Base-by-base conservation (phyloP, 1,284 basidiomycete genomes). In the Sanguinoderma infundibulare region DNA sequence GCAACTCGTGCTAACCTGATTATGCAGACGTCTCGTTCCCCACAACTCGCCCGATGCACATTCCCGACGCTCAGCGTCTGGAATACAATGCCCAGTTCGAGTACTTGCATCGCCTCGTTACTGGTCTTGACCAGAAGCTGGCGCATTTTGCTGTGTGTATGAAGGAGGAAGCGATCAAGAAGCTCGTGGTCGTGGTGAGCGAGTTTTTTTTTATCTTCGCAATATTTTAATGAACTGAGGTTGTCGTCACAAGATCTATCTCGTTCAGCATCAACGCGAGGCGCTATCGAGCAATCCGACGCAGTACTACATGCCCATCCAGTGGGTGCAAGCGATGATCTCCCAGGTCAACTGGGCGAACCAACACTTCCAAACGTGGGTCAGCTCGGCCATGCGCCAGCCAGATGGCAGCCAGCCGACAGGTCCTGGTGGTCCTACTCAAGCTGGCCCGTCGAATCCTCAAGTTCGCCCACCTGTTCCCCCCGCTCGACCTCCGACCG, bases 51-150 rank as follows among this genome's bases (percentile, higher is more conserved):
- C 26, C 49, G 32, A 6, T 59, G 6, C 20, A 50, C 10, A 68
- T 90, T n/a, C 76, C 84, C 2, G 75, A 80, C 4, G 81, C 83
- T 0, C 84, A 86, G 61, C 78, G 83, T 39, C 57, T 74, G 39
- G 83, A 85, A 44, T 90, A 82, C 67, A 81, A 79, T 53, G 69
- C 69, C 24, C 49, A 81, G 4, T 75, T 91, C 32, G 84, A 86
- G 56, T 77, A 81, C 44, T 67, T 86, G 28, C 72, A 73, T 66
- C 81, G 78, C 53, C 67, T 76, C 44, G 75, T 79, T 28, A 56
- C 47, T 8, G 84, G 87, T 0, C 72, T 88, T 22, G 82, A 88
- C 3, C 44, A 54, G 38, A 85, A 81, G 63, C 71, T 91, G n/a
- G 75, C 78, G 0, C 72, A 84, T 72, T 79, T 81, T 63, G 75